Base-by-base conservation (phyloP, 2,329 filamentous ascomycete species). In the Talaromyces sp. region DNA sequence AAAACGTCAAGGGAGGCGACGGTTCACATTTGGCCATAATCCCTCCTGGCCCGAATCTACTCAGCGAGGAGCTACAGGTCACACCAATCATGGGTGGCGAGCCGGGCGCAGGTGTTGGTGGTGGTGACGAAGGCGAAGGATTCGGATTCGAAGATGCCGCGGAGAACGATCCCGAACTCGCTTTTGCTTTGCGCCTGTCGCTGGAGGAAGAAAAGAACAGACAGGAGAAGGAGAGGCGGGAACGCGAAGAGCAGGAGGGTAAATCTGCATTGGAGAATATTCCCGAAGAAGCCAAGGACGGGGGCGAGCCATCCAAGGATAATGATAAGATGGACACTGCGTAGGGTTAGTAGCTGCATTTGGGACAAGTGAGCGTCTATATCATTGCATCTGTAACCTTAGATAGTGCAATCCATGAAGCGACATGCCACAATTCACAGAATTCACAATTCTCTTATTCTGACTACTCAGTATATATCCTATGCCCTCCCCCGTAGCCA, bases 151-250 rank as follows among this genome's bases (percentile, higher is more conserved):
- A 93, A 71, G 95, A 98, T 78, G 93, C 94, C 14, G 90, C 89
- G 62, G 86, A 93, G 73, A 75, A 78, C 50, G 95, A 99, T 75
- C 95, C 95, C 3, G 95, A 99, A 78, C 83, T 99, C 74, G 95
- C 95, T 24, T 87, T 99, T 71, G 95, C 95, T 61, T 83, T 99
- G 76, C 89, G 95, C 69, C 97, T 99, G 92, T 96, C 92, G 79
- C 92, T 96, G 86, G 95, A 99, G 78, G 95, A 99, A 77, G 95
- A 99, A 80, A 96, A 96, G 82, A 93, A 93, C 67, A 85, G 95
- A 73, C 89, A 96, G 79, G 93, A 97, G 78, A 92, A 92, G 80
- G 88, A 90, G 74, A 91, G 90, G 71, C 88, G 89, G 72, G 87
- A 92, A 68, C 89, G 91, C 71, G 89, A 91, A 70, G 86, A 84